These are phyloP conservation scores for Chlorophyllum brunneum DNA, from an alignment of 768 basidiomycete genomes.

Conservation along the genomic window DNA sequence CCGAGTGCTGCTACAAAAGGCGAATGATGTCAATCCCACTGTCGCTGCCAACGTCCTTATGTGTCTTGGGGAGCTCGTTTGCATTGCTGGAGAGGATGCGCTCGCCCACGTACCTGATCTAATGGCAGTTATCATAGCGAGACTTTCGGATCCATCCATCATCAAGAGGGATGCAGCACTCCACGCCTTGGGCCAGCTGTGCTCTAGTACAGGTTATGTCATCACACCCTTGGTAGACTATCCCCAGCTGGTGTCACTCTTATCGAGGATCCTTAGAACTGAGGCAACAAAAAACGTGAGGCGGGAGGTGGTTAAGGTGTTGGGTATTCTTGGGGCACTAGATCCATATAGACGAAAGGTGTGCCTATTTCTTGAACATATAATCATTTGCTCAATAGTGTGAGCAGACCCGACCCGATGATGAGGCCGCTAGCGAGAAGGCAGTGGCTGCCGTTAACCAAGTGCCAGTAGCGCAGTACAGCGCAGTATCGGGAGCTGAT, in stretches of 20 bases:
- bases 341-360: conserved; percentile 97
- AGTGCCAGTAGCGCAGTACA: conserved; percentile 63
- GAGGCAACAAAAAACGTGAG: conserved; percentile 70
- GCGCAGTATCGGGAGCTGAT: conserved; percentile 66
- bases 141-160: conserved; percentile 85
- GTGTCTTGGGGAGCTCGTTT: conserved; percentile 91
- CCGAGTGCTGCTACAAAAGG: conserved; percentile 87
- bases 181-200: conserved; percentile 91
- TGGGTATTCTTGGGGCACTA: conserved; percentile 93
- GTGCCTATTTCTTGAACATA: neutral
- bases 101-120: conserved; percentile 78
- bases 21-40: conserved; percentile 77
- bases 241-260: conserved; percentile 82
- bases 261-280: conserved; percentile 81
- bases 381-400: neutral
- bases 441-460: conserved; percentile 60
- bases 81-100: conserved; percentile 92
- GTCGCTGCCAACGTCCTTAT: conserved; percentile 91
- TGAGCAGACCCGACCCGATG: conserved; percentile 38
- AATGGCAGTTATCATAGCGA: conserved; percentile 85
- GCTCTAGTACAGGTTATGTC: conserved; percentile 93
- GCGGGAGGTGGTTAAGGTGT: conserved; percentile 89
- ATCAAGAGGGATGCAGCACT: conserved; percentile 92
- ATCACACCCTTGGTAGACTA: conserved; percentile 88
- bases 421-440: conserved; percentile 59